Evolutionary conservation across 1,284 basidiomycete genomes (phyloP).

Genomic region (Sanghuangporus sanghuang): DNA sequence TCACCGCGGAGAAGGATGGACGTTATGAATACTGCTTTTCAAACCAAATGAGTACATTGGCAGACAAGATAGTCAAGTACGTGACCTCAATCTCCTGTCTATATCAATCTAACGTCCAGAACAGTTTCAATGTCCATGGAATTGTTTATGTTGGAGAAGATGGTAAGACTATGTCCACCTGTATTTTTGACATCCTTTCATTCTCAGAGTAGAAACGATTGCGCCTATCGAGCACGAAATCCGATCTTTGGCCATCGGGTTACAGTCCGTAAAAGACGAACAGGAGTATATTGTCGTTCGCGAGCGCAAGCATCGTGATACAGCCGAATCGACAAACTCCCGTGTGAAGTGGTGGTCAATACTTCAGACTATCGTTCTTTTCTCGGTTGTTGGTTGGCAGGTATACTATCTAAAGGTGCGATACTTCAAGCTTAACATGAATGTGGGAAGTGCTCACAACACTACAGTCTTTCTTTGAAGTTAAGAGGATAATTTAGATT

Average conservation of each 20-base stretch:
- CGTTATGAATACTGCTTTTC: slow-evolving; percentile 97
- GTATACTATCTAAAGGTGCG: slow-evolving; percentile 94
- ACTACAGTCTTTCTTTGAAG: slow-evolving; percentile 82
- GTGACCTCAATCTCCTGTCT: slow-evolving; percentile 23
- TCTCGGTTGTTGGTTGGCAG: slow-evolving; percentile 93
- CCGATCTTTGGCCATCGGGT: slow-evolving; percentile 76
- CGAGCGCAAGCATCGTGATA: slow-evolving; percentile 91
- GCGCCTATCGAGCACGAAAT: slow-evolving; percentile 97
- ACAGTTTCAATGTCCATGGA: slow-evolving; percentile 97
- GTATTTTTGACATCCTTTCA: slow-evolving; percentile 6
- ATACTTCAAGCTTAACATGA: slow-evolving; percentile 13
- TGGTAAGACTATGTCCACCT: slow-evolving; percentile 35
- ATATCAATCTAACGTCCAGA: too few relatives aligned
- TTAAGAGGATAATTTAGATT: slow-evolving; percentile 82
- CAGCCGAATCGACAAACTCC: slow-evolving; percentile 90
- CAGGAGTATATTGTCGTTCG: slow-evolving; percentile 97
- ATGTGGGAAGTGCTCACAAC: slow-evolving; percentile 9
- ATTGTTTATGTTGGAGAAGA: slow-evolving; percentile 90
- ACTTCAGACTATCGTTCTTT: slow-evolving; percentile 81
- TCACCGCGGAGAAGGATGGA: slow-evolving; percentile 85
- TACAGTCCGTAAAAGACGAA: slow-evolving; percentile 95
- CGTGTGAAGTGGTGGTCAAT: slow-evolving; percentile 99
- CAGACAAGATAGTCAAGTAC: slow-evolving; percentile 91
- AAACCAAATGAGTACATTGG: slow-evolving; percentile 94
- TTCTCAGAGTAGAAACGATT: slow-evolving; percentile 51